Percentiles rank a stretch among this genome's conserved stretches.
phyloP scores from a whole-genome alignment of 129 eudicot genomes.

The Mikania micrantha region DNA sequence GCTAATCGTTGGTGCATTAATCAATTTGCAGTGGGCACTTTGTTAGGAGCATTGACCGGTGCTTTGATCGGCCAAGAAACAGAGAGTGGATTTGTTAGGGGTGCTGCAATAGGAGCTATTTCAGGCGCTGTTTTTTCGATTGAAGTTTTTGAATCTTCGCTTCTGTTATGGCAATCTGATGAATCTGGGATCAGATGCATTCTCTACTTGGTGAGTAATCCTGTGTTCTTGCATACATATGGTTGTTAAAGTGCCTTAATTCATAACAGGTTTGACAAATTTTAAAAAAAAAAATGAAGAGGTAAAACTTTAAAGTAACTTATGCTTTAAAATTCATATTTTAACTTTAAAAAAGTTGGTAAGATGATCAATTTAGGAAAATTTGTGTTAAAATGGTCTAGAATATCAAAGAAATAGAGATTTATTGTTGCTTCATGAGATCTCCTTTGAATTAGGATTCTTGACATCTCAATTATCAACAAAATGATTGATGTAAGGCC shows the following conservation, averaged over 20 bases:
- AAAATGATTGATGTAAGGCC: too few relatives aligned
- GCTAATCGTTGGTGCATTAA: constrained; percentile 8
- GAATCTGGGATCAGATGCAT: constrained; percentile 92
- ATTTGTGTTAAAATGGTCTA: neutral
- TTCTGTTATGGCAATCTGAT: constrained; percentile 88
- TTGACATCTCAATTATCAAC: constrained; percentile 13
- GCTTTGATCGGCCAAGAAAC: constrained; percentile 98
- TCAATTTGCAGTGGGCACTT: constrained; percentile 77
- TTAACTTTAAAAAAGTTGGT: neutral
- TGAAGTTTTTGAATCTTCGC: constrained; percentile 91
- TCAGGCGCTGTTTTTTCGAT: constrained; percentile 98
- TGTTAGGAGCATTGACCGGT: constrained; percentile 94
- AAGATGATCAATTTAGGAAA: neutral
- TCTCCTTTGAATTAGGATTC: constrained; percentile 25
- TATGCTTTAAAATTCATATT: neutral
- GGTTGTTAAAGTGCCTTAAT: neutral
- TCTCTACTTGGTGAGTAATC: constrained; percentile 68
- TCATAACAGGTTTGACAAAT: neutral
- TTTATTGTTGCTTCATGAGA: constrained; percentile 13
- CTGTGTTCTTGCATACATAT: neutral
- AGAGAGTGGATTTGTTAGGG: constrained; percentile 93
- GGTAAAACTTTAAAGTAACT: neutral
- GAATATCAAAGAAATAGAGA: neutral
- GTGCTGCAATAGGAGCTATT: constrained; percentile 97
- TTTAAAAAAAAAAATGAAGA: neutral